Conservation (phyloP, 208 protist species). For the Porcisia hertigi region DNA sequence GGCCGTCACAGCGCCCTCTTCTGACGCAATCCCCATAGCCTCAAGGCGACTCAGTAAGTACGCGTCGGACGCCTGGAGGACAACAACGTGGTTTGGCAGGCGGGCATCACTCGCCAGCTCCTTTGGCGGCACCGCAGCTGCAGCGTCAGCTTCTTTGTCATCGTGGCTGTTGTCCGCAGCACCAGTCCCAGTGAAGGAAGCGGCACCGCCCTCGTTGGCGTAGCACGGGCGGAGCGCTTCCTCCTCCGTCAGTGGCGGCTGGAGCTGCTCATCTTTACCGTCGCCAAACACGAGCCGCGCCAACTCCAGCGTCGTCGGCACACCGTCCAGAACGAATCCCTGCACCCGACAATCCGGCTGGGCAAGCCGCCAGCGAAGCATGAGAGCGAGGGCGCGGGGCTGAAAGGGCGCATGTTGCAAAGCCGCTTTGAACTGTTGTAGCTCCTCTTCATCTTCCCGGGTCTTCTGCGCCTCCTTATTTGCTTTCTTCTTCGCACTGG, state of each 20-base stretch:
- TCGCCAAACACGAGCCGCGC: constrained; percentile 82
- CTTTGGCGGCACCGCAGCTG: constrained; percentile 19
- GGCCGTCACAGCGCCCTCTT: constrained; percentile 14
- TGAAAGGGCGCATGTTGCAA: constrained; percentile 75
- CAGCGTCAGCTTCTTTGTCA: constrained; percentile 13
- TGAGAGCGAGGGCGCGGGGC: constrained; percentile 79
- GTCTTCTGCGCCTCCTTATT: constrained; percentile 59
- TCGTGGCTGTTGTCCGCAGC: constrained; percentile 6
- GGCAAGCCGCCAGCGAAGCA: constrained; percentile 87
- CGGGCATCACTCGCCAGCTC: constrained; percentile 58
- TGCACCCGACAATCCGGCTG: constrained; percentile 88
- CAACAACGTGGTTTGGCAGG: constrained; percentile 79
- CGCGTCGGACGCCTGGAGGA: constrained; percentile 73
- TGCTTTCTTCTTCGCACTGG: constrained; percentile 34
- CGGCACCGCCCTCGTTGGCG: constrained; percentile 7
- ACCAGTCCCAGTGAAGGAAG: not conserved
- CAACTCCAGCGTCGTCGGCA: constrained; percentile 84
- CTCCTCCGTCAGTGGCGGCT: constrained; percentile 72
- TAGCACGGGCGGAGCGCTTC: constrained; percentile 59
- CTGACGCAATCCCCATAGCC: constrained; percentile 26
- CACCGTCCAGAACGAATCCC: constrained; percentile 93
- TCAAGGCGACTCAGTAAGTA: constrained; percentile 77
- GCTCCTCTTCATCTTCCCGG: constrained; percentile 72
- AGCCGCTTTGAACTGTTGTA: constrained; percentile 56
- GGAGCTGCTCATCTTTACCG: constrained; percentile 29